Conservation (phyloP, 768 basidiomycete species). For the Naganishia vishniacii region DNA sequence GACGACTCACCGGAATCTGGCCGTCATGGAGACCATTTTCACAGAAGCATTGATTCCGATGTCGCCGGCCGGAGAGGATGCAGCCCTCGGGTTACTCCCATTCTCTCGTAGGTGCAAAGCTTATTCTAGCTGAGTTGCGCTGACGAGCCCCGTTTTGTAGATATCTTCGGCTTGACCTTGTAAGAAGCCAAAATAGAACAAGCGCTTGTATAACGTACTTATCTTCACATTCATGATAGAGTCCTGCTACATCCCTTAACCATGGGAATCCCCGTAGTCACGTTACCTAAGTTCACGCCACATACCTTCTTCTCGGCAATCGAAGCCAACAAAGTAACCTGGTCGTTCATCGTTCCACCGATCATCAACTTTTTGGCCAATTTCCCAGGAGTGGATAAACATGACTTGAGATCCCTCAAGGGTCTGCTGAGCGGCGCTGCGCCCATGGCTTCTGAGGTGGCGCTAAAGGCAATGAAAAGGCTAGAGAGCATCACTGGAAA, state of each 20-base stretch:
- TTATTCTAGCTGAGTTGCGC: background rate
- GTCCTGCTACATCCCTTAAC: conserved; percentile 44
- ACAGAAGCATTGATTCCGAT: conserved; percentile 19
- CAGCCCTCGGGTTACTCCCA: conserved; percentile 63
- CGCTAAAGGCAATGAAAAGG: conserved; percentile 52
- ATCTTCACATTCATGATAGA: conserved; percentile 23
- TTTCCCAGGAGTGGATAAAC: conserved; percentile 60
- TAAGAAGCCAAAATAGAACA: too few relatives aligned
- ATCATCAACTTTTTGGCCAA: conserved; percentile 68
- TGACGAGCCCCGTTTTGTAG: background rate
- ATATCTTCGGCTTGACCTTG: conserved; percentile 26
- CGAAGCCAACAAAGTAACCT: conserved; percentile 61
- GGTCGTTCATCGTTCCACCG: conserved; percentile 56
- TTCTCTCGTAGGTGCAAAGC: conserved; percentile 39
- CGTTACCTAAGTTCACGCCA: conserved; percentile 66
- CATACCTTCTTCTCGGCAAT: conserved; percentile 62
- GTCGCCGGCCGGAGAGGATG: conserved; percentile 52
- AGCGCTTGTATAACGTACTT: too few relatives aligned
- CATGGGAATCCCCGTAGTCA: conserved; percentile 43
- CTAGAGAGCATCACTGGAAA: conserved; percentile 32
- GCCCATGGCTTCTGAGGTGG: conserved; percentile 64
- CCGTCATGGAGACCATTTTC: conserved; percentile 24
- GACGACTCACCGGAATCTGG: conserved; percentile 56
- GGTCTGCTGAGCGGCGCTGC: conserved; percentile 71
- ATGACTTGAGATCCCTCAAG: conserved; percentile 60